Percentiles rank a stretch among this genome's conserved stretches.
phyloP scores from a whole-genome alignment of 805 yeast genomes.

The Cyberlindnera samutprakarnensis region DNA sequence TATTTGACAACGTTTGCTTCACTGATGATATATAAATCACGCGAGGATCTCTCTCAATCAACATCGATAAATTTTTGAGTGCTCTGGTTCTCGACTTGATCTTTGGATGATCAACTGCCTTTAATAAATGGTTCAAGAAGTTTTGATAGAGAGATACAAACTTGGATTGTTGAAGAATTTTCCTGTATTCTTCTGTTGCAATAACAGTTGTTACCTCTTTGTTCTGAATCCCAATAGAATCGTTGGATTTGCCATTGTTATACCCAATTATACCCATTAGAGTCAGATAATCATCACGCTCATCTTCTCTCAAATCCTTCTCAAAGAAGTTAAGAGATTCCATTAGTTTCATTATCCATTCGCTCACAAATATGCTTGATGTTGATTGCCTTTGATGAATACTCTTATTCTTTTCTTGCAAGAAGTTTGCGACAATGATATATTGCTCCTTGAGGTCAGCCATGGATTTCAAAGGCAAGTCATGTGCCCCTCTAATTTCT shows the following conservation, averaged over 20 bases:
- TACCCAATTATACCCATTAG: not conserved
- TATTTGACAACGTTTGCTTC: slow-evolving; percentile 40
- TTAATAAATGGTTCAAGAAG: slow-evolving; percentile 42
- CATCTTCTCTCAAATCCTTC: not conserved
- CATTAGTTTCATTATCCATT: slow-evolving; percentile 15
- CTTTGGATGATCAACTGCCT: slow-evolving; percentile 40
- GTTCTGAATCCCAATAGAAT: too few species aligned
- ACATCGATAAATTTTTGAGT: slow-evolving; percentile 48
- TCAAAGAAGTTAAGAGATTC: not conserved
- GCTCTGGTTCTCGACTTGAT: slow-evolving; percentile 55
- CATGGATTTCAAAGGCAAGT: not conserved
- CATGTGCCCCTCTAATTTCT: slow-evolving; percentile 24
- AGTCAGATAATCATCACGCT: not conserved
- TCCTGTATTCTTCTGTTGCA: slow-evolving; percentile 1
- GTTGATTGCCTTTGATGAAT: not conserved
- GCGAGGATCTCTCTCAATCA: slow-evolving; percentile 45
- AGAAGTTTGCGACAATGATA: slow-evolving; percentile 3
- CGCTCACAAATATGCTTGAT: slow-evolving; percentile 11
- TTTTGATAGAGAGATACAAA: slow-evolving; percentile 37
- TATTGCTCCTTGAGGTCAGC: slow-evolving; percentile 1
- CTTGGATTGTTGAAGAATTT: slow-evolving; percentile 5
- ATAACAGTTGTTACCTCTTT: too few species aligned
- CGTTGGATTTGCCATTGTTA: too few species aligned
- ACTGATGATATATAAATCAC: slow-evolving; percentile 44
- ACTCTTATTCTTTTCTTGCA: not conserved